Conservation (phyloP, 2,329 filamentous ascomycete genomes). For the Coniochaeta sp. region DNA sequence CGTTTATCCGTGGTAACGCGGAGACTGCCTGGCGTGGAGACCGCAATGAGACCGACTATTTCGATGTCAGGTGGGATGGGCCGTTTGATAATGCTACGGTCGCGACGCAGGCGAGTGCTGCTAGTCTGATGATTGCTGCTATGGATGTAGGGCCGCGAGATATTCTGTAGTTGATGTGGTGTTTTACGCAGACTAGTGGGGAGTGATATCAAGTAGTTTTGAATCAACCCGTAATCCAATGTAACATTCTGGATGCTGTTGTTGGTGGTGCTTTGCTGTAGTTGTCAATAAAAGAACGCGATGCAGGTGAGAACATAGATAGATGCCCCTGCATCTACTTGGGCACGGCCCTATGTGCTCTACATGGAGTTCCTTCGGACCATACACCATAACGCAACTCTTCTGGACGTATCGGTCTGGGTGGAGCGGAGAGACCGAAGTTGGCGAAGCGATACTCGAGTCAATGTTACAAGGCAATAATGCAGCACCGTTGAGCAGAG, state of each 20-base stretch:
- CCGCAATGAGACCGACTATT: conserved; percentile 8
- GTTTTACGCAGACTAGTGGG: neutral
- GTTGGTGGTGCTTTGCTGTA: too few relatives aligned
- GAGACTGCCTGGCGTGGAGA: conserved; percentile 9
- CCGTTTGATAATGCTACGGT: conserved; percentile 10
- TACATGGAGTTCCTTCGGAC: too few relatives aligned
- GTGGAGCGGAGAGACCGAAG: too few relatives aligned
- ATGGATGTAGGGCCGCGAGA: neutral
- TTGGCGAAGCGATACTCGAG: neutral
- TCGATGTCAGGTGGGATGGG: conserved; percentile 16
- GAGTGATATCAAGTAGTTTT: neutral
- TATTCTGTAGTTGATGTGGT: neutral
- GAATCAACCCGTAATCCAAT: neutral
- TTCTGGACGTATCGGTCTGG: too few relatives aligned
- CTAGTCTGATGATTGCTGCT: conserved; percentile 10
- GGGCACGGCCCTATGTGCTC: too few relatives aligned
- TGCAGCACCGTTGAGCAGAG: neutral
- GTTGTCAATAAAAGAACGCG: too few relatives aligned
- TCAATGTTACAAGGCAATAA: neutral
- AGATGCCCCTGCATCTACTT: too few relatives aligned
- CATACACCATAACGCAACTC: too few relatives aligned
- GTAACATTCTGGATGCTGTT: neutral
- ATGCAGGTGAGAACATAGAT: too few relatives aligned
- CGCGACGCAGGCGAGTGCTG: conserved; percentile 13
- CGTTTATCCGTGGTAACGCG: conserved; percentile 14